Conservation (phyloP, 2,329 filamentous ascomycete genomes). For the Coniella lustricola region DNA sequence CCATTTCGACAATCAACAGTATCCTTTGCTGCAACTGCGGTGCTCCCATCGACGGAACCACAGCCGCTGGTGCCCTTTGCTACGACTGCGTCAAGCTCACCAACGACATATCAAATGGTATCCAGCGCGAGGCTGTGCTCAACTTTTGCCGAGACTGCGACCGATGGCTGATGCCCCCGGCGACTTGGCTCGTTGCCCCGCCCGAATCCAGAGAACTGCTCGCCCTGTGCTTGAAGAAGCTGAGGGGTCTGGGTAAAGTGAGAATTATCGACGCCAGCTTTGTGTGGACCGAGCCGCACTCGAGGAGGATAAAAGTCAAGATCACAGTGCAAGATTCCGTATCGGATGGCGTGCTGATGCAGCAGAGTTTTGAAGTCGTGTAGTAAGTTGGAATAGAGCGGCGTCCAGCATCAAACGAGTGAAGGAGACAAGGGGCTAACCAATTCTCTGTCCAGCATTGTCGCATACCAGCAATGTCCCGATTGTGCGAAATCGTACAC, state of each 20-base stretch:
- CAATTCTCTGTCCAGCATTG: constrained; percentile 38
- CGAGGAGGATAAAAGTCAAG: constrained; percentile 85
- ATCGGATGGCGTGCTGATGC: constrained; percentile 60
- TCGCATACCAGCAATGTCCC: constrained; percentile 87
- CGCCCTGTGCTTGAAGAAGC: constrained; percentile 81
- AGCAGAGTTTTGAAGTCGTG: constrained; percentile 92
- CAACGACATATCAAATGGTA: constrained; percentile 84
- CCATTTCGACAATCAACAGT: constrained; percentile 30
- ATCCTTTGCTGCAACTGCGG: constrained; percentile 98
- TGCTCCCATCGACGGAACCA: constrained; percentile 87
- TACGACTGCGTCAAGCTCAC: constrained; percentile 94
- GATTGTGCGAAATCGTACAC: constrained; percentile 96
- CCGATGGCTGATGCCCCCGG: constrained; percentile 82
- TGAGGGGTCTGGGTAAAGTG: constrained; percentile 80
- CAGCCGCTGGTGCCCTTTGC: constrained; percentile 79
- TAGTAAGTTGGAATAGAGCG: constrained; percentile 39
- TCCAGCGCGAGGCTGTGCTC: constrained; percentile 82
- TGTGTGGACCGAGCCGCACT: constrained; percentile 98
- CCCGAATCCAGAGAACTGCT: constrained; percentile 89
- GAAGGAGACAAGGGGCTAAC: background rate
- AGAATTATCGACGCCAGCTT: constrained; percentile 94
- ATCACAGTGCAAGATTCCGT: constrained; percentile 78
- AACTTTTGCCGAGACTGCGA: constrained; percentile 95
- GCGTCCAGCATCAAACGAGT: background rate
- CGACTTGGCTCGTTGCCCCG: constrained; percentile 75